Evolutionary conservation across 805 yeast genomes (phyloP).

Genomic region (Cyberlindnera misumaiensis): DNA sequence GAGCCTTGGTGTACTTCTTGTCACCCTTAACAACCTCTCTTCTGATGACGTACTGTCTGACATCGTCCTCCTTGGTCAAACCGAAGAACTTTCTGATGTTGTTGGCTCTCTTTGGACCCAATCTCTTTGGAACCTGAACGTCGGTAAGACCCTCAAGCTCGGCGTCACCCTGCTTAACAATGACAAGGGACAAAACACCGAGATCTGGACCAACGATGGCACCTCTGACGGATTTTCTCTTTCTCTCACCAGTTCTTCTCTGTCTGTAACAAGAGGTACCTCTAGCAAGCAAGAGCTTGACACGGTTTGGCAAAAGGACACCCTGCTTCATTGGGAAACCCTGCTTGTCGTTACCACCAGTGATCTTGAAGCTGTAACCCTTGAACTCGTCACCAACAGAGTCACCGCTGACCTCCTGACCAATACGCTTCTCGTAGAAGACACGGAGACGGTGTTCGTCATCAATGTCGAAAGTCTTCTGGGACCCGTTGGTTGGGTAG

Average conservation of each 20-base stretch:
- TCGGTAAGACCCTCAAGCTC: constrained; percentile 97
- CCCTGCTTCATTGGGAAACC: constrained; percentile 99
- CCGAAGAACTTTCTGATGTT: constrained; percentile 99
- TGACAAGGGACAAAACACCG: constrained; percentile 87
- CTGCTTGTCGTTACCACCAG: constrained; percentile 99
- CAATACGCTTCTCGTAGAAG: constrained; percentile 99
- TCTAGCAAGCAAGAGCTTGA: constrained; percentile 86
- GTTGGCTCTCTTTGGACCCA: constrained; percentile 99
- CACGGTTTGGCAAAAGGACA: constrained; percentile 99
- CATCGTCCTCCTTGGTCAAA: constrained; percentile 71
- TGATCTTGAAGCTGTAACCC: constrained; percentile 97
- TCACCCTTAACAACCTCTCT: constrained; percentile 98
- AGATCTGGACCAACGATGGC: constrained; percentile 97
- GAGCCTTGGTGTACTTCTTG: constrained; percentile 98
- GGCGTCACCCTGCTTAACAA: constrained; percentile 95
- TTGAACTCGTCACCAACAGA: constrained; percentile 96
- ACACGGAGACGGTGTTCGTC: constrained; percentile 98
- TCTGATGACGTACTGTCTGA: constrained; percentile 84
- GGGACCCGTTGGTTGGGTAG: constrained; percentile 99
- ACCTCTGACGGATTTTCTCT: constrained; percentile 99
- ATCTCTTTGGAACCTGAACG: constrained; percentile 93
- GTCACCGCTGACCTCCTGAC: constrained; percentile 99
- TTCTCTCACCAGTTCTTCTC: constrained; percentile 99
- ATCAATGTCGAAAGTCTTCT: constrained; percentile 95
- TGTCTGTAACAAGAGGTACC: constrained; percentile 99